phyloP scores from a whole-genome alignment of 164 flowering plant genomes.

The Tetracentron sinense region DNA sequence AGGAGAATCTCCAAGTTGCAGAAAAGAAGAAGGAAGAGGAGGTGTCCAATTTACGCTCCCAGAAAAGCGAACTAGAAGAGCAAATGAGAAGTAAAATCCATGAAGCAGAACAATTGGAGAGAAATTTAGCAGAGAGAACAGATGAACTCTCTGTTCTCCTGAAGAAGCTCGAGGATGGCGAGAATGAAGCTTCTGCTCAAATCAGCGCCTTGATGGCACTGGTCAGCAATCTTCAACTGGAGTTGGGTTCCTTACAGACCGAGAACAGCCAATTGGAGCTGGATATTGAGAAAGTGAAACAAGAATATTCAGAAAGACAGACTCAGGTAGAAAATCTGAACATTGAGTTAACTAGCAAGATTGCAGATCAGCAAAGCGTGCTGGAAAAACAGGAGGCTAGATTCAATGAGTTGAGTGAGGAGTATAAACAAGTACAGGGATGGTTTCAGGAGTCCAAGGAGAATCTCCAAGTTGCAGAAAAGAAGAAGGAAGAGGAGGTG shows the following conservation, averaged over 20 bases:
- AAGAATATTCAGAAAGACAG: not conserved
- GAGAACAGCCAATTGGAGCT: constrained; percentile 10
- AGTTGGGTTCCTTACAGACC: not conserved
- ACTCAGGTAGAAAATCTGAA: not conserved
- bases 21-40: constrained; percentile 34
- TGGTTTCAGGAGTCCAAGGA: constrained; percentile 11
- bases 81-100: constrained; percentile 17
- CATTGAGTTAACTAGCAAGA: constrained; percentile 1
- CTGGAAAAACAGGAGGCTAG: constrained; percentile 21
- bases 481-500: constrained; percentile 20
- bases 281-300: not conserved
- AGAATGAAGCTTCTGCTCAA: constrained; percentile 24
- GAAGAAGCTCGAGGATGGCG: constrained; percentile 30
- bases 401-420: constrained; percentile 17
- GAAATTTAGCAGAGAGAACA: constrained; percentile 26
- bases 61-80: constrained; percentile 33
- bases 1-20: constrained; percentile 19
- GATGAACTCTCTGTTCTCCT: constrained; percentile 24
- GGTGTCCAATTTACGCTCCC: constrained; percentile 28
- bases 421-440: constrained; percentile 20
- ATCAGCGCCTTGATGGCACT: not conserved
- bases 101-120: no score
- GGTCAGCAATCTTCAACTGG: constrained; percentile 15
- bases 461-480: constrained; percentile 24
- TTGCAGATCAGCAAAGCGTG: not conserved